These are phyloP conservation scores for Komagataea norvegica DNA, from an alignment of 1,139 yeast species.

Conservation along the genomic window DNA sequence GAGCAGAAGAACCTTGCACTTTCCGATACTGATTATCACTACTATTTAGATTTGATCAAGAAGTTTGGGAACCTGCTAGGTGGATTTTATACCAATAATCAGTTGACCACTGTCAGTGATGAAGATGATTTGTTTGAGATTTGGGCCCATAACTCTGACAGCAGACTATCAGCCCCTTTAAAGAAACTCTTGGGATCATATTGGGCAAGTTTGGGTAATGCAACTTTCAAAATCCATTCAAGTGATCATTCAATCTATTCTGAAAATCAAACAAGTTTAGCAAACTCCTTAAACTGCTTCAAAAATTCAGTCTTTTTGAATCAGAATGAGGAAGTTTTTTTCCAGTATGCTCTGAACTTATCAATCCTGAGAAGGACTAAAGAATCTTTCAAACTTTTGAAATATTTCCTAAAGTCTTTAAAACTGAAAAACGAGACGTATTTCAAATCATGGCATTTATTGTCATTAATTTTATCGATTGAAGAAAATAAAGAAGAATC, in stretches of 20 bases:
- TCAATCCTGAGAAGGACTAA: slow-evolving; percentile 32
- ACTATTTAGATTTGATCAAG: slow-evolving; percentile 19
- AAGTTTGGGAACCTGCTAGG: slow-evolving; percentile 12
- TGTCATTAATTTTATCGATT: slow-evolving; percentile 48
- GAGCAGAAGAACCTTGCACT: slow-evolving; percentile 12
- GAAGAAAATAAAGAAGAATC: slow-evolving; percentile 46
- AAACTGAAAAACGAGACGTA: slow-evolving; percentile 35
- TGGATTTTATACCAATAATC: slow-evolving; percentile 14
- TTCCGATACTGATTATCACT: slow-evolving; percentile 24
- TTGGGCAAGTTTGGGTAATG: slow-evolving; percentile 17
- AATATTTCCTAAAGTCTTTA: slow-evolving; percentile 20
- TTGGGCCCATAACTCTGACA: too few relatives aligned
- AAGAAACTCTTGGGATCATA: slow-evolving; percentile 8
- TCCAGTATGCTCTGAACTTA: slow-evolving; percentile 33
- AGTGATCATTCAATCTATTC: slow-evolving; percentile 12
- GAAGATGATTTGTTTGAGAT: slow-evolving; percentile 6
- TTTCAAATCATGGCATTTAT: slow-evolving; percentile 47
- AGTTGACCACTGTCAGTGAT: slow-evolving; percentile 2
- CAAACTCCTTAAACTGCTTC: slow-evolving; percentile 9
- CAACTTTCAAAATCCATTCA: slow-evolving; percentile 12
- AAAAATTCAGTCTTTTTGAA: slow-evolving; percentile 16
- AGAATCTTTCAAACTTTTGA: slow-evolving; percentile 34
- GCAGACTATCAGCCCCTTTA: not conserved
- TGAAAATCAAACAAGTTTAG: slow-evolving; percentile 2
- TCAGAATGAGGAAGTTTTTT: slow-evolving; percentile 14